Conservation (phyloP, 345 rosid species). For the Citrus trifoliata region DNA sequence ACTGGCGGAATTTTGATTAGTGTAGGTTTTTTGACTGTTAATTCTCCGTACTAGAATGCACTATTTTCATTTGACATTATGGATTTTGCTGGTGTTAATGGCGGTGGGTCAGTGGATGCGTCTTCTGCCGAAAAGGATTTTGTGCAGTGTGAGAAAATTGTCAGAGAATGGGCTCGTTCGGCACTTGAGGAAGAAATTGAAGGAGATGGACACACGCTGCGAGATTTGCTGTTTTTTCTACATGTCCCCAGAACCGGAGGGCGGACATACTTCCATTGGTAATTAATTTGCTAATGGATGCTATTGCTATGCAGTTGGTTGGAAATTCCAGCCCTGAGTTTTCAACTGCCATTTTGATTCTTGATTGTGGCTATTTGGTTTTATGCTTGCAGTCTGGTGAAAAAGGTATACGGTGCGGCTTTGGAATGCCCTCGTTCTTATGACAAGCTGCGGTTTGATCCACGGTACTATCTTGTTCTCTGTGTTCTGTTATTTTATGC, state of each 20-base stretch:
- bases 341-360: neutral
- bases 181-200: slow-evolving; percentile 46
- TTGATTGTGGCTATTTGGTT: slow-evolving; percentile 12
- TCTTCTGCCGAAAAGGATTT: slow-evolving; percentile 40
- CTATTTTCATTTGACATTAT: neutral
- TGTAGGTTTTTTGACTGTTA: neutral
- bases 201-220: slow-evolving; percentile 61
- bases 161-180: slow-evolving; percentile 64
- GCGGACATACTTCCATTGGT: slow-evolving; percentile 92
- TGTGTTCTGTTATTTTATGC: neutral
- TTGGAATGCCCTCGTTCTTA: slow-evolving; percentile 94
- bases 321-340: neutral
- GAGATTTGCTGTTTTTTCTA: slow-evolving; percentile 81
- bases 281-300: neutral
- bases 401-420: slow-evolving; percentile 59
- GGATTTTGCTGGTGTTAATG: neutral
- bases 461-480: slow-evolving; percentile 46
- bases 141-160: slow-evolving; percentile 59
- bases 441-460: slow-evolving; percentile 87
- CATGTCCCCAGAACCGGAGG: slow-evolving; percentile 99
- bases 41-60: neutral
- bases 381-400: slow-evolving; percentile 69
- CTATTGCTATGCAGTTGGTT: slow-evolving; percentile 3
- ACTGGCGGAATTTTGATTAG: neutral
- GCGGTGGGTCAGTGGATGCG: slow-evolving; percentile 36